Evolutionary conservation across 148 eudicot species (phyloP).

Genomic region (Rhododendron ferrugineum): DNA sequence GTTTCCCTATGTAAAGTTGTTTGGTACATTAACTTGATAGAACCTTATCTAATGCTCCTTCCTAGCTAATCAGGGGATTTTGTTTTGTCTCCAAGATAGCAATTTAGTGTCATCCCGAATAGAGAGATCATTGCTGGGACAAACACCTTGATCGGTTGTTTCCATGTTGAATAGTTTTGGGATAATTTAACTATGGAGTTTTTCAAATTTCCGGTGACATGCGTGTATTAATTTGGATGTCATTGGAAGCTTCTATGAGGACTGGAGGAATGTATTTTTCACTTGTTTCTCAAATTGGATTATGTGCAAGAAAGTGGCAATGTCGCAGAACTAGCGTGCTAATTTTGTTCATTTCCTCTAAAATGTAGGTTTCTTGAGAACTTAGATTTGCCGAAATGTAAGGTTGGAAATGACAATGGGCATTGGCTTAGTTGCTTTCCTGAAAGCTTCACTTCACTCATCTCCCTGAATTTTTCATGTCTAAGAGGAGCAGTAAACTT

Average conservation of each 20-base stretch:
- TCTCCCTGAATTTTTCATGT: not conserved
- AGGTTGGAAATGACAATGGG: not conserved
- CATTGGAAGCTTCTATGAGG: not conserved
- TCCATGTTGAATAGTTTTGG: not conserved
- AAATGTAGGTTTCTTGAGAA: conserved; percentile 3
- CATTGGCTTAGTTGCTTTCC: conserved; percentile 7
- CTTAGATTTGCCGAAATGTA: not conserved
- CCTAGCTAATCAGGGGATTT: not conserved
- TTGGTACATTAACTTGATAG: not conserved
- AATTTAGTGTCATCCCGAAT: not conserved
- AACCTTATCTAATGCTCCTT: not conserved
- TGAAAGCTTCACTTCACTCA: not conserved
- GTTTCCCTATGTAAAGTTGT: not conserved
- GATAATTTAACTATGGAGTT: not conserved
- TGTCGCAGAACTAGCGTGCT: not conserved
- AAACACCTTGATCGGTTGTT: not conserved
- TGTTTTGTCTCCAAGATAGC: not conserved
- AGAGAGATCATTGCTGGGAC: not conserved
- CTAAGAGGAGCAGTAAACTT: not conserved
- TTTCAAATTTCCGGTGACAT: not conserved
- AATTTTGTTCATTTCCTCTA: not conserved
- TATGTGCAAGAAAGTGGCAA: not conserved
- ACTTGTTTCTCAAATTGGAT: not conserved
- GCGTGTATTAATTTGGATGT: not conserved
- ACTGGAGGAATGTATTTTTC: not conserved